phyloP scores from a whole-genome alignment of 2,329 filamentous ascomycete species.

The Seiridium unicorne region DNA sequence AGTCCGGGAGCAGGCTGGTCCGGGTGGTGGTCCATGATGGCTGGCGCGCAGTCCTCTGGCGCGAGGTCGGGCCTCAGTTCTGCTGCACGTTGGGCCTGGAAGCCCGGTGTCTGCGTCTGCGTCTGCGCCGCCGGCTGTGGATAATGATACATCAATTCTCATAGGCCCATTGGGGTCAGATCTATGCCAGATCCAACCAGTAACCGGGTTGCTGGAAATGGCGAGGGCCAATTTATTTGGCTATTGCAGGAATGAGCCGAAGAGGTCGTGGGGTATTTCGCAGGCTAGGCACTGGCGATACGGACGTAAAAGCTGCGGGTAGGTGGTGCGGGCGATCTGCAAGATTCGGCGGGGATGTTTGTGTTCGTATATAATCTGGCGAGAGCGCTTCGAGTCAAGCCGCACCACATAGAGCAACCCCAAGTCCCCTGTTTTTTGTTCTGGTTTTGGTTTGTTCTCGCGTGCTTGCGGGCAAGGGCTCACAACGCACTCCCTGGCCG shows the following conservation, averaged over 20 bases:
- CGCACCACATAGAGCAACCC: neutral
- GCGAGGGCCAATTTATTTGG: slow-evolving; percentile 15
- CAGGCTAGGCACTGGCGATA: slow-evolving; percentile 14
- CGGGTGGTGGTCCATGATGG: neutral
- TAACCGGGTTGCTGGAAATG: slow-evolving; percentile 19
- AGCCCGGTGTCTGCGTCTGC: slow-evolving; percentile 7
- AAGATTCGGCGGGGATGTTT: slow-evolving; percentile 15
- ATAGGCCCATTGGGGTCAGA: slow-evolving; percentile 22
- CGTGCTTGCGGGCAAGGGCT: neutral
- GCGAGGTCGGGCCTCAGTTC: neutral
- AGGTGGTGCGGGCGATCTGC: slow-evolving; percentile 20
- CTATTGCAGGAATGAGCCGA: slow-evolving; percentile 12
- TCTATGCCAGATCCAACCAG: slow-evolving; percentile 23
- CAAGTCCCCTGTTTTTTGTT: neutral
- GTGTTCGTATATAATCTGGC: slow-evolving; percentile 28
- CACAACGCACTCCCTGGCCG: neutral
- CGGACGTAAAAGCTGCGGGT: slow-evolving; percentile 22
- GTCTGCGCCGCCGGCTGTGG: slow-evolving; percentile 15
- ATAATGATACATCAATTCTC: slow-evolving; percentile 20
- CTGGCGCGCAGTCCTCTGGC: neutral
- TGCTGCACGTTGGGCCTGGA: slow-evolving; percentile 1
- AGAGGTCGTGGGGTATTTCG: slow-evolving; percentile 10
- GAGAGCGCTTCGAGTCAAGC: neutral
- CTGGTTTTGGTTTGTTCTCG: neutral
- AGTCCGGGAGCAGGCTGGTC: slow-evolving; percentile 16